Evolutionary conservation across 495 filamentous ascomycete species (phyloP).

Genomic region (Penicillium waksmanii): DNA sequence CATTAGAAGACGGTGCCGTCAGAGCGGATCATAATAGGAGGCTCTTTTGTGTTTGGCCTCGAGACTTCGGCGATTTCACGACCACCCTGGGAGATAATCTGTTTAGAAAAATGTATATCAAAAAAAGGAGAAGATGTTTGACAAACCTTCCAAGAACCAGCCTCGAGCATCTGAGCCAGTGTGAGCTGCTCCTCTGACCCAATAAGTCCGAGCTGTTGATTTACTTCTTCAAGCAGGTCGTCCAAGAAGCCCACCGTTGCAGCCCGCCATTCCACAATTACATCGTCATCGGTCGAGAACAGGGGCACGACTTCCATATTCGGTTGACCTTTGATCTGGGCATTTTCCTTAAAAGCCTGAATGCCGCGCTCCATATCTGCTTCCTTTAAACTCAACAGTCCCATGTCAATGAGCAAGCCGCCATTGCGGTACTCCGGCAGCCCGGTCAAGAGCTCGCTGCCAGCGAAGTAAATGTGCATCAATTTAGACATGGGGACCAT

Average conservation of each 20-base stretch:
- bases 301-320: slow-evolving; percentile 69
- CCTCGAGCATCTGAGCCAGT: slow-evolving; percentile 71
- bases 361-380: slow-evolving; percentile 65
- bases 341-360: slow-evolving; percentile 71
- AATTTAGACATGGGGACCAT: slow-evolving; percentile 71
- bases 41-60: slow-evolving; percentile 93
- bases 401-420: slow-evolving; percentile 68
- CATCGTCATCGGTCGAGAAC: slow-evolving; percentile 66
- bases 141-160: slow-evolving; percentile 80
- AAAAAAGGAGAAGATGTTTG: background rate
- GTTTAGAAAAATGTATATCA: slow-evolving; percentile 35
- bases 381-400: slow-evolving; percentile 62
- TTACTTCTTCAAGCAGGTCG: slow-evolving; percentile 62
- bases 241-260: slow-evolving; percentile 69
- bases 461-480: slow-evolving; percentile 65
- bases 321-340: slow-evolving; percentile 72
- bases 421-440: slow-evolving; percentile 74
- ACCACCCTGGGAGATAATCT: slow-evolving; percentile 66
- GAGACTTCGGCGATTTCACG: slow-evolving; percentile 95
- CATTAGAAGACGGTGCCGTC: slow-evolving; percentile 93
- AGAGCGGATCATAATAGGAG: slow-evolving; percentile 93
- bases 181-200: slow-evolving; percentile 55
- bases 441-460: slow-evolving; percentile 65
- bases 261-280: slow-evolving; percentile 73
- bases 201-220: slow-evolving; percentile 59